A percentile compares a stretch with the other conserved stretches of the same genome.
phyloP scores from a whole-genome alignment of 208 protist species.

The Acanthamoeba divionensis region DNA sequence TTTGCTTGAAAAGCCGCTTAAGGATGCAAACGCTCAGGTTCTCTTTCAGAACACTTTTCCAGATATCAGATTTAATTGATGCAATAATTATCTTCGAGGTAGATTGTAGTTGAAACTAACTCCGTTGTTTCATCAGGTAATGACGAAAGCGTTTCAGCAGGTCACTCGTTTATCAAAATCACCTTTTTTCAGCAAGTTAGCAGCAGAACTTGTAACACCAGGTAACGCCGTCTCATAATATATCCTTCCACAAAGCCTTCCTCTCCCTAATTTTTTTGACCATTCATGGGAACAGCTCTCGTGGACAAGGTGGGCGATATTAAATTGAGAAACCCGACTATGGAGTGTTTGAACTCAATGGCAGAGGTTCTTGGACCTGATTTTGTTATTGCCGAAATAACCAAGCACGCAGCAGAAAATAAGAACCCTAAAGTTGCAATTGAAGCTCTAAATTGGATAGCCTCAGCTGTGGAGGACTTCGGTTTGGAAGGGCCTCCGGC shows the following conservation, averaged over 20 bases:
- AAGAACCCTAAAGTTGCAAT: slow-evolving; percentile 53
- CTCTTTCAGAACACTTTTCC: too few species aligned
- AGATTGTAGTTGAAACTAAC: too few species aligned
- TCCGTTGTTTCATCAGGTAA: too few species aligned
- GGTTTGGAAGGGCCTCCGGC: neutral
- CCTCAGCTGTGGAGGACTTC: slow-evolving; percentile 29
- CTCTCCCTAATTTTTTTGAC: neutral
- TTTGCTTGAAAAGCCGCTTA: slow-evolving; percentile 12
- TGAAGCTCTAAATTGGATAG: slow-evolving; percentile 27
- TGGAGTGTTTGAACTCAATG: neutral
- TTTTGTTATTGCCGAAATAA: slow-evolving; percentile 44
- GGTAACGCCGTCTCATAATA: neutral
- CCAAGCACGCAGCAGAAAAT: neutral
- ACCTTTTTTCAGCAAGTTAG: slow-evolving; percentile 18
- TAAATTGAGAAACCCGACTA: slow-evolving; percentile 42
- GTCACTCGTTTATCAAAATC: slow-evolving; percentile 17
- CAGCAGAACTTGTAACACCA: neutral
- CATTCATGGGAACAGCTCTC: neutral
- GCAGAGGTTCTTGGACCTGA: slow-evolving; percentile 35
- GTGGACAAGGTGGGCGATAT: slow-evolving; percentile 65
- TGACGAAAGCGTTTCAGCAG: neutral
- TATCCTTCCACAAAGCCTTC: neutral
- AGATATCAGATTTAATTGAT: too few species aligned
- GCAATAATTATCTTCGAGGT: too few species aligned
- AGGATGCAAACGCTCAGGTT: slow-evolving; percentile 42